Evolutionary conservation across 2,329 filamentous ascomycete genomes (phyloP).

Genomic region (Lasiodiplodia theobromae): DNA sequence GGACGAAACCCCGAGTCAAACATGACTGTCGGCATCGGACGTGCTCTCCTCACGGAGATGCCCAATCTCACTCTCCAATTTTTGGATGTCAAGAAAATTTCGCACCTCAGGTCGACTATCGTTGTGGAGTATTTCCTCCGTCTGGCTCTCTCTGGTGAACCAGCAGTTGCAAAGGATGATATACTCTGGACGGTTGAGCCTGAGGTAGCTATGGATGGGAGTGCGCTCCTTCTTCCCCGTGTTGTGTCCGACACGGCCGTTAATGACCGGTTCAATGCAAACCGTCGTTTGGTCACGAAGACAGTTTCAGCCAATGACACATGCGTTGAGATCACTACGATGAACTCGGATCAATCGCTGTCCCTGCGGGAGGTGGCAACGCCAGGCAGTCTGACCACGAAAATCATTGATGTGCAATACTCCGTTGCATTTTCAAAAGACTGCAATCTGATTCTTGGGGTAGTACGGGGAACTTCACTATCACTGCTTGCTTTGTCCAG

Average conservation of each 20-base stretch:
- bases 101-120: neutral
- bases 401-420: neutral
- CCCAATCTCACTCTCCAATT: constrained; percentile 34
- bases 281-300: neutral
- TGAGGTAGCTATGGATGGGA: neutral
- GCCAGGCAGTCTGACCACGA: neutral
- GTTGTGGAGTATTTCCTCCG: constrained; percentile 11
- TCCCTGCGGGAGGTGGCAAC: neutral
- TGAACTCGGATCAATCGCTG: neutral
- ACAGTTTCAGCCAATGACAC: neutral
- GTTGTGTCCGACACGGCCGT: neutral
- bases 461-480: neutral
- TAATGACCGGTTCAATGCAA: constrained; percentile 6
- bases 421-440: neutral
- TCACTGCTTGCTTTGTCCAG: neutral
- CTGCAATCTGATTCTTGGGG: neutral
- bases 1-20: neutral
- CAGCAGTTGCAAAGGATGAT: neutral
- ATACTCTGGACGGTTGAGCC: constrained; percentile 18
- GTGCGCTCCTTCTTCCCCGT: constrained; percentile 1
- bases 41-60: constrained; percentile 32
- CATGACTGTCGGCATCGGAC: constrained; percentile 33
- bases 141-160: neutral
- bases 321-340: neutral
- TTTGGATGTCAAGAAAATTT: constrained; percentile 33